Base-by-base conservation (phyloP, 371 early-diverging fungal genomes). In the Mucor indicus region DNA sequence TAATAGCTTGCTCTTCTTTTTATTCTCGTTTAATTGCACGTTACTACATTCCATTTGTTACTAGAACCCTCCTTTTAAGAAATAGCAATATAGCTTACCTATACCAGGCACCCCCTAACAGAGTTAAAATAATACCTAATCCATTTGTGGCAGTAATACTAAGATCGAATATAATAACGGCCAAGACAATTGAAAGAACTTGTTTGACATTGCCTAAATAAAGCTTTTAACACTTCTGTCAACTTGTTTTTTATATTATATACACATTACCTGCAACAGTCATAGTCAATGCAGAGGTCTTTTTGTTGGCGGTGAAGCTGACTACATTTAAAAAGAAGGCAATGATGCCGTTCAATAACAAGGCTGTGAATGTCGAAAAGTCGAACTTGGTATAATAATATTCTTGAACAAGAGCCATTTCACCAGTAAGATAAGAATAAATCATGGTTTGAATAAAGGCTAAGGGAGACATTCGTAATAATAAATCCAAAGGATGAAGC, bases 281-380 rank as follows among this genome's bases (percentile, higher is more conserved):
- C 88, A 92, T 91, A 12, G 88, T 89, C 37, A 94, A 71, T 1
- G 94, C 90, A 22, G 85, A 80, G 16, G 91, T 90, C 63, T 85
- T 84, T 60, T 85, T 86, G 72, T 88, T 91, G 29, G 92, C 91
- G 1, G 86, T 85, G 50, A 94, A 92, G 32, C 87, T 86, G 29
- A 85, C 87, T 15, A 83, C 75, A 66, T 93, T 92, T 29, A 93
- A 71, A 60, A 80, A 79, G 67, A 95, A 93, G 3, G 95, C 95
- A 40, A 93, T 77, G 20, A 81, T 53, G 30, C 91, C 92, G 55
- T 95, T 93, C 38, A 85, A 59, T 23, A 79, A 41, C 20, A 95
- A 69, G 1, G 81, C 89, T 29, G 70, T 44, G 17, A 75, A 56
- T 27, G 87, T 46, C 1, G 53, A 55, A 23, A 32, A 41, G 16